Conservation (phyloP, 371 early-diverging fungal species). For the Rhizomucor pusillus region DNA sequence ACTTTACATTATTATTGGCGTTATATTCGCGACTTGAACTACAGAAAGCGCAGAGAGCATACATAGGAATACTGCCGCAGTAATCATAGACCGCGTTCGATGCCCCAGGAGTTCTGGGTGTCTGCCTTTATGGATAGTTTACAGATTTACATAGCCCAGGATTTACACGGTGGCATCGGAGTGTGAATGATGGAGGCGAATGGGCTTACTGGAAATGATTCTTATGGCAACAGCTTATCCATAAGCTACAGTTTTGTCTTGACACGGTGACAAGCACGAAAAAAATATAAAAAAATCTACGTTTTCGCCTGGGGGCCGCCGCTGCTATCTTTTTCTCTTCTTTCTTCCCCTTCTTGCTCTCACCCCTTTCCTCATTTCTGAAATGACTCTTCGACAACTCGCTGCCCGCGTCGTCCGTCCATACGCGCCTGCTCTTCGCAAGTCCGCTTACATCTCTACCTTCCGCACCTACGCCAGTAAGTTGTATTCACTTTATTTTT, state of each 20-base stretch:
- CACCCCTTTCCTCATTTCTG: constrained; percentile 3
- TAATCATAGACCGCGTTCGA: too few species aligned
- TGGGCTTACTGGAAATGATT: not conserved
- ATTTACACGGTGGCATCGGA: constrained; percentile 13
- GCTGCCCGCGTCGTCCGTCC: constrained; percentile 44
- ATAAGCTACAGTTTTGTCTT: constrained; percentile 16
- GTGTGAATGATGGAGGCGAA: not conserved
- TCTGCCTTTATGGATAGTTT: too few species aligned
- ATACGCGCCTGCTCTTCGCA: constrained; percentile 37
- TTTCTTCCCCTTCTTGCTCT: constrained; percentile 15
- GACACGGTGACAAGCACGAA: constrained; percentile 41
- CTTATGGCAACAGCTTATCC: constrained; percentile 20
- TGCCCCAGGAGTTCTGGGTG: too few species aligned
- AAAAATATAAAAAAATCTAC: constrained; percentile 24
- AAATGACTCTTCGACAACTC: constrained; percentile 46
- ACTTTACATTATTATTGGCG: too few species aligned
- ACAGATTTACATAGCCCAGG: too few species aligned
- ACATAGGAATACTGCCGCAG: too few species aligned
- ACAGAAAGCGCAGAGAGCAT: too few species aligned
- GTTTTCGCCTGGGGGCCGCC: constrained; percentile 4
- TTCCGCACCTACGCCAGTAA: constrained; percentile 50
- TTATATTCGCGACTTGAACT: too few species aligned
- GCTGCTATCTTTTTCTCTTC: constrained; percentile 8
- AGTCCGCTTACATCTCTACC: constrained; percentile 32
- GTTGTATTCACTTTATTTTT: constrained; percentile 14